Evolutionary conservation across 2,329 filamentous ascomycete genomes (phyloP).

Genomic region (Colletotrichum tamarilloi): DNA sequence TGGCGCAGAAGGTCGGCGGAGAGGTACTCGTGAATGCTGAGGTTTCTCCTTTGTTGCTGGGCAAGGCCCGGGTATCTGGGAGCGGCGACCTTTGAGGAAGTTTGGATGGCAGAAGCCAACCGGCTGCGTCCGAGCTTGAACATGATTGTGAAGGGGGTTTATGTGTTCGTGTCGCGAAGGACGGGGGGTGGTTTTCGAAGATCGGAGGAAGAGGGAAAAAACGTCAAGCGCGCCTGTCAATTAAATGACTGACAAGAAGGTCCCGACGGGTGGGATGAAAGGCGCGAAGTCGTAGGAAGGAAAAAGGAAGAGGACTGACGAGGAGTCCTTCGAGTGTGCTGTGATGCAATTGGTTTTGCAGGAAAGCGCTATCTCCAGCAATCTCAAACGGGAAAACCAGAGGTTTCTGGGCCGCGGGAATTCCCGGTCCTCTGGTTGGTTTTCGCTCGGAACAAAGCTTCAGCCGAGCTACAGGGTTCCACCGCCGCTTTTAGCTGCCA

Average conservation of each 20-base stretch:
- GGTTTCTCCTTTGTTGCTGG: conserved; percentile 84
- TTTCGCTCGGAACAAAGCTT: conserved; percentile 33
- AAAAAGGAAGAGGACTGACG: conserved; percentile 34
- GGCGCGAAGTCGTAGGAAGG: conserved; percentile 15
- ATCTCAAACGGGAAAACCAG: conserved; percentile 34
- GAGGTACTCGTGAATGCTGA: conserved; percentile 98
- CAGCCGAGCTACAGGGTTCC: conserved; percentile 19
- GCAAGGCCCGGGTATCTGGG: conserved; percentile 71
- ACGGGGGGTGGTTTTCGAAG: not conserved
- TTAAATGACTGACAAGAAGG: conserved; percentile 13
- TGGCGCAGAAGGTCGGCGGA: conserved; percentile 89
- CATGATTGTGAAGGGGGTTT: conserved; percentile 65
- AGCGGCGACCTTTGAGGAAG: conserved; percentile 64
- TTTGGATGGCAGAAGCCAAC: conserved; percentile 80
- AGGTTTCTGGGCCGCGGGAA: conserved; percentile 35
- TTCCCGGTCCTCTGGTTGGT: conserved; percentile 30
- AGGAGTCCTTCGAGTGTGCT: conserved; percentile 18
- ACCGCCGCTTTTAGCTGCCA: not conserved
- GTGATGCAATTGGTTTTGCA: conserved; percentile 35
- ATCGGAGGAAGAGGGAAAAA: not conserved
- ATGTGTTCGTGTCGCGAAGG: conserved; percentile 20
- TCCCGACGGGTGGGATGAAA: conserved; percentile 7
- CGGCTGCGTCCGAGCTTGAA: conserved; percentile 88
- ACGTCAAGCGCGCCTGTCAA: conserved; percentile 20
- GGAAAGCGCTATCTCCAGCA: conserved; percentile 31